Evolutionary conservation across 2,329 filamentous ascomycete genomes (phyloP), one percentile per base, ranked within the genome.

Genomic region (Davidsoniella eucalypti): DNA sequence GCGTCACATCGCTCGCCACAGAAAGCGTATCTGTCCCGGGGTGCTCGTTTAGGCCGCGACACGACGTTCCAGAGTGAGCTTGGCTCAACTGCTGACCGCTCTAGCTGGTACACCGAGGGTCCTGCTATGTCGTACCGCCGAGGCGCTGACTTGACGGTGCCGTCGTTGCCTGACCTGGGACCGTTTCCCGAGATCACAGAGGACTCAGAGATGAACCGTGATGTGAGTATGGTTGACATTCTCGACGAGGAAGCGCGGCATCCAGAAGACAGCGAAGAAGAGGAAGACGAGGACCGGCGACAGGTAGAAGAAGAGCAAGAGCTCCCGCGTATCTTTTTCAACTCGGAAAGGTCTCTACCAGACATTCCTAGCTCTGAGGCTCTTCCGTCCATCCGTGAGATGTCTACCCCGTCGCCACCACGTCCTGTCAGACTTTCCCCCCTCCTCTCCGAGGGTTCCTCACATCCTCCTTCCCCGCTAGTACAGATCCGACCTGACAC

Each of bases 291-390:
- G 7, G 9, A 33, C 12, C 8, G 29, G 29, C 29, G 29, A 33
- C 23, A 25, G n/a, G 17, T 37, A 9, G 18, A 44, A 17, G 50
- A 52, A 25, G 23, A 44, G 14, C 46, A 48, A 17, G 49, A 53
- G 14, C 42, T 53, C 5, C 51, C 47, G 4, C 37, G 38, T 16
- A 50, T 53, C n/a, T 40, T 29, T 18, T 37, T 44, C 21, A 44
- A 40, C 2, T 47, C 43, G 14, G 51, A 53, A 14, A 14, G 39
- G 14, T 53, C 51, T 6, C 23, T 50, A 26, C 51, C 51, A 8
- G 51, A 53, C 25, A 50, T 53, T 29, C 47, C 51, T 4, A 53
- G 51, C 44, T 53, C 51, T 17, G 51, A 53, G 16, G 51, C 51
- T n/a, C 51, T 53, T n/a, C 51, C 51, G 14, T 50, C 47, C 2